A percentile compares a stretch with the other conserved stretches of the same genome.
Evolutionary conservation across 2,329 filamentous ascomycete species (phyloP).

Genomic region (Penicillium polonicum): DNA sequence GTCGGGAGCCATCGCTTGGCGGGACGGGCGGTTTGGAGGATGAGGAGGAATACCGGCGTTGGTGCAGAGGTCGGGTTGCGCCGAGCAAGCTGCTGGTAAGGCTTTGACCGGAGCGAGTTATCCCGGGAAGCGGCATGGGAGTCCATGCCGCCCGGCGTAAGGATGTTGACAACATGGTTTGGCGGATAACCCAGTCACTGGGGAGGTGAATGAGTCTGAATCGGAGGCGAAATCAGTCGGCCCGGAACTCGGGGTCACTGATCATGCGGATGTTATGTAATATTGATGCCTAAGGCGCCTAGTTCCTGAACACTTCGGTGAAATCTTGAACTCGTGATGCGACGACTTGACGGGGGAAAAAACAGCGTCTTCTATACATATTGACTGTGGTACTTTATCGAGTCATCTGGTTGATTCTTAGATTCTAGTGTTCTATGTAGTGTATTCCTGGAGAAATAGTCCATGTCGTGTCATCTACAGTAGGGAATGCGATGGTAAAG

Average conservation of each 20-base stretch:
- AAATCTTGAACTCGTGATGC: not conserved
- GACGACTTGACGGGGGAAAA: not conserved
- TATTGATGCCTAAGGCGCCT: constrained; percentile 25
- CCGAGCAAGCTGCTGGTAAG: constrained; percentile 32
- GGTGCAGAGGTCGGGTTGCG: constrained; percentile 40
- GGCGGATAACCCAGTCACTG: constrained; percentile 27
- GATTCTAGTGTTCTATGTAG: not conserved
- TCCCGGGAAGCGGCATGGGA: constrained; percentile 32
- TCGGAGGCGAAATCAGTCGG: constrained; percentile 39
- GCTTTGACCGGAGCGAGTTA: constrained; percentile 35
- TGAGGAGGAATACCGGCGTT: constrained; percentile 49
- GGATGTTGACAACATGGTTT: constrained; percentile 48
- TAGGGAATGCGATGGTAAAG: not conserved
- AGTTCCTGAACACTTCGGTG: not conserved
- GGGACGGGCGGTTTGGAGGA: constrained; percentile 50
- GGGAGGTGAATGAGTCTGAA: constrained; percentile 28
- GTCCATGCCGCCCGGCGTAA: constrained; percentile 47
- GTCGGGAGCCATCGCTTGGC: constrained; percentile 47
- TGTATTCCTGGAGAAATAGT: not conserved
- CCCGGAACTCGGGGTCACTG: constrained; percentile 31
- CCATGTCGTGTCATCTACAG: not conserved
- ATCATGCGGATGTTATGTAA: constrained; percentile 38
- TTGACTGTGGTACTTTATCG: not conserved
- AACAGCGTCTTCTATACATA: not conserved
- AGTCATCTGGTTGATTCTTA: not conserved